Evolutionary conservation across 306 rosid genomes (phyloP).

Genomic region (Morella rubra): DNA sequence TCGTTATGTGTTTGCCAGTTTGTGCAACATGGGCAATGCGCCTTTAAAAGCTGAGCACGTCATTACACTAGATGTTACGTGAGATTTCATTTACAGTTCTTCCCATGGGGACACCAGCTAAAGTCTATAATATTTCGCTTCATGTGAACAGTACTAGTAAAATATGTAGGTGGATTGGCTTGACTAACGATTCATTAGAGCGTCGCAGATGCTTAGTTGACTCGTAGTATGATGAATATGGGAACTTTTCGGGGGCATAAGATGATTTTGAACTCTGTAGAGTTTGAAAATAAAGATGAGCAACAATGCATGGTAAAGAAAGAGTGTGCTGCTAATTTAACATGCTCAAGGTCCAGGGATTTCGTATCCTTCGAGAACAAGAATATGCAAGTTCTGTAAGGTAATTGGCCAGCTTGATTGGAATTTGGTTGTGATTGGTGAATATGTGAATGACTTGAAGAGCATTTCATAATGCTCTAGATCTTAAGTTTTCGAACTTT

Average conservation of each 20-base stretch:
- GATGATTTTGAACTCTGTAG: too few species aligned
- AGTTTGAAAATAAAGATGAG: background rate
- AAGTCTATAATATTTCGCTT: background rate
- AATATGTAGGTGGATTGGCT: too few species aligned
- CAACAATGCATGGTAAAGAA: too few species aligned
- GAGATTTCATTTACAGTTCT: too few species aligned
- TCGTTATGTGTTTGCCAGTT: background rate
- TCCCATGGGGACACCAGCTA: background rate
- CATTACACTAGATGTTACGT: background rate
- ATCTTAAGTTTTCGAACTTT: background rate
- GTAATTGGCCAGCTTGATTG: background rate
- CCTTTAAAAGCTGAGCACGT: too few species aligned
- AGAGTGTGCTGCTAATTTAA: too few species aligned
- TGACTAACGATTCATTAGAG: background rate
- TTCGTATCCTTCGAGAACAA: background rate
- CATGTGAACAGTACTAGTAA: background rate
- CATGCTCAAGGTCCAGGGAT: background rate
- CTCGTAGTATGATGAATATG: too few species aligned
- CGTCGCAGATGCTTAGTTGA: too few species aligned
- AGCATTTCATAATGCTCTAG: too few species aligned
- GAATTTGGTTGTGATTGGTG: background rate
- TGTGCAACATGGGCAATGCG: background rate
- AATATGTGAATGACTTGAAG: too few species aligned
- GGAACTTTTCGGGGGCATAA: too few species aligned
- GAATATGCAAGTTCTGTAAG: background rate